Evolutionary conservation across 441 rosid genomes (phyloP).

Genomic region (Rhodomyrtus psidioides): DNA sequence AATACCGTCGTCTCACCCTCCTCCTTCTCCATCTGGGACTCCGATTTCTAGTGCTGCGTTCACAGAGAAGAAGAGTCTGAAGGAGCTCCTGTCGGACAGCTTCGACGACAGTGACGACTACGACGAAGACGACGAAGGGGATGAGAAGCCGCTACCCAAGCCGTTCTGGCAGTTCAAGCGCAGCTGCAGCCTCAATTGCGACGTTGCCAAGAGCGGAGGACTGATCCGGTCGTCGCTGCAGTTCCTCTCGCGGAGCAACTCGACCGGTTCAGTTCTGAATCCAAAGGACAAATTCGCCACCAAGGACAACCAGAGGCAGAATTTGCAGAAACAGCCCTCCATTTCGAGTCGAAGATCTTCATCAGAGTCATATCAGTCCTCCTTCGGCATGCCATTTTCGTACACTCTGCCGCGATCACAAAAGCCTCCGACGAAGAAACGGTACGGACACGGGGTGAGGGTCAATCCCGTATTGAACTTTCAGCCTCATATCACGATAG

Average conservation of each 20-base stretch:
- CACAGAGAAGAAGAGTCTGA: constrained; percentile 53
- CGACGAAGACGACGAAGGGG: constrained; percentile 17
- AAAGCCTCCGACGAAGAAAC: constrained; percentile 28
- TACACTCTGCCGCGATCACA: constrained; percentile 27
- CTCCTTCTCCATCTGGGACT: background rate
- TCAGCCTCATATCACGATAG: constrained; percentile 56
- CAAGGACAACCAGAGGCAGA: constrained; percentile 36
- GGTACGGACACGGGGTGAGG: constrained; percentile 50
- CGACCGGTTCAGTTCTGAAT: constrained; percentile 75
- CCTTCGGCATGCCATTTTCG: constrained; percentile 19
- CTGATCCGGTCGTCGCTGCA: constrained; percentile 46
- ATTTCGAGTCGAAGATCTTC: constrained; percentile 28
- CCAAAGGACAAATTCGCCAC: constrained; percentile 27
- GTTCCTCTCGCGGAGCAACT: constrained; percentile 75
- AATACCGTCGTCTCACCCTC: background rate
- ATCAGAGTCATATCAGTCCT: constrained; percentile 3
- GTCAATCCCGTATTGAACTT: constrained; percentile 66
- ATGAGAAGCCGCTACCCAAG: constrained; percentile 21
- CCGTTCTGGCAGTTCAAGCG: constrained; percentile 73
- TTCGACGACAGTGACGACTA: constrained; percentile 10
- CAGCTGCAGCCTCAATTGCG: constrained; percentile 69
- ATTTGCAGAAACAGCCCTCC: constrained; percentile 40
- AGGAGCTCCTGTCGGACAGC: constrained; percentile 48
- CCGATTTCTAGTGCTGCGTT: background rate
- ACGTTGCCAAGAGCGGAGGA: constrained; percentile 33